phyloP scores from a whole-genome alignment of 305 asterid genomes.

The Andrographis paniculata region DNA sequence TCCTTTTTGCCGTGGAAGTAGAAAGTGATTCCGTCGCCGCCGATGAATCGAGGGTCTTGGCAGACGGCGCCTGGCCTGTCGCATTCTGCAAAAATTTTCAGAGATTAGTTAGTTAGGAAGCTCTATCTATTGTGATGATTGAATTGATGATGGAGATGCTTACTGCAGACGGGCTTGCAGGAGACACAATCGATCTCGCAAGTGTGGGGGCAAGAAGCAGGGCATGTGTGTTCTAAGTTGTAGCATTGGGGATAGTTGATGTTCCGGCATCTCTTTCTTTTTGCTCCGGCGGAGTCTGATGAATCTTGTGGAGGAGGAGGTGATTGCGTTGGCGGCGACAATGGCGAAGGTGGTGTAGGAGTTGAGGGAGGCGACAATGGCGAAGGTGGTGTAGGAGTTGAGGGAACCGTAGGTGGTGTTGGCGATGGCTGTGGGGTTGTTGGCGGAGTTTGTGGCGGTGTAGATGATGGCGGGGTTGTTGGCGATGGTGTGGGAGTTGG shows the following conservation, averaged over 20 bases:
- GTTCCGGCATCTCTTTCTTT: background rate
- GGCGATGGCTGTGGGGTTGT: slow-evolving; percentile 3
- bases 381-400: background rate
- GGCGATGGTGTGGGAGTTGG: background rate
- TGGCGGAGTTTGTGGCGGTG: background rate
- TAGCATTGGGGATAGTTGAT: background rate
- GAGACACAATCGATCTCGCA: slow-evolving; percentile 2
- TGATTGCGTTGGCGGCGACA: background rate
- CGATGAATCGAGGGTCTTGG: too few species aligned
- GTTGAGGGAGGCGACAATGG: slow-evolving; percentile 4
- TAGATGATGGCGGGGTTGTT: background rate
- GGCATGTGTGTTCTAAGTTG: background rate
- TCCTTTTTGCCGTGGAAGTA: too few species aligned
- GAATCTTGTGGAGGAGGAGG: slow-evolving; percentile 13
- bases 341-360: background rate
- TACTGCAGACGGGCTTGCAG: slow-evolving; percentile 1
- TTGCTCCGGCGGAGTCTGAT: background rate
- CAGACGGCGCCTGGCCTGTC: too few species aligned
- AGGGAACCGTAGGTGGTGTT: background rate
- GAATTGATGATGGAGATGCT: background rate
- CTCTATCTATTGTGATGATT: too few species aligned
- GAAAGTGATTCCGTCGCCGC: too few species aligned
- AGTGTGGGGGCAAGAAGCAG: slow-evolving; percentile 7
- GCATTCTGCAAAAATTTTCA: too few species aligned
- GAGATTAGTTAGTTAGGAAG: too few species aligned